Conservation (phyloP, 352 stramenopile species). For the Globisporangium abappressorium region DNA sequence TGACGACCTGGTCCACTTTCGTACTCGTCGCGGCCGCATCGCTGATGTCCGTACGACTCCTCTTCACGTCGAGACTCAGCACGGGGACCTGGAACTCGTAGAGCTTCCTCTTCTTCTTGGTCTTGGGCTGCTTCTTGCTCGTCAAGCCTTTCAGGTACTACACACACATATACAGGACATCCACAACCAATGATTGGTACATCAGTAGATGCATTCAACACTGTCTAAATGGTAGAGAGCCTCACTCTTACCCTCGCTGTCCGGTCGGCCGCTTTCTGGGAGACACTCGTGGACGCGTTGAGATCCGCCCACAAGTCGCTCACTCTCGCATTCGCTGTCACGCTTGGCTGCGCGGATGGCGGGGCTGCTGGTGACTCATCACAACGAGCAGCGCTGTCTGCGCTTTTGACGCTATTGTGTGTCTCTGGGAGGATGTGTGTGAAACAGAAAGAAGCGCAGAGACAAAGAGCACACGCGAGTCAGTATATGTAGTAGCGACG, state of each 20-base stretch:
- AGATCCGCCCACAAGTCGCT: constrained; percentile 64
- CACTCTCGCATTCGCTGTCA: constrained; percentile 33
- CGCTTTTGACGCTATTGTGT: constrained; percentile 12
- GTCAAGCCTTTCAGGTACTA: constrained; percentile 54
- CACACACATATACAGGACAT: neutral
- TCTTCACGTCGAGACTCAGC: constrained; percentile 66
- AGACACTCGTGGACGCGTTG: constrained; percentile 58
- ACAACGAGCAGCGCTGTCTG: neutral
- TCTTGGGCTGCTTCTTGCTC: constrained; percentile 43
- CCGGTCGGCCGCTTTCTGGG: constrained; percentile 36
- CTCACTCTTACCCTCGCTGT: constrained; percentile 38
- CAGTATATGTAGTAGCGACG: neutral
- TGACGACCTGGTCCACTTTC: constrained; percentile 63
- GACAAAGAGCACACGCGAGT: neutral
- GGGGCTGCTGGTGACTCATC: neutral
- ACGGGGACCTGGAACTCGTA: constrained; percentile 69
- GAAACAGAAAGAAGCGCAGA: neutral
- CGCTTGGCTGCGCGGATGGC: constrained; percentile 16
- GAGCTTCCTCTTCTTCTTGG: constrained; percentile 62
- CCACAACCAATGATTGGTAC: neutral
- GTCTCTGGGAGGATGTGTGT: neutral
- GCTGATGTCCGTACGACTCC: constrained; percentile 43
- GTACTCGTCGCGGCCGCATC: constrained; percentile 17
- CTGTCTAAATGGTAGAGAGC: neutral
- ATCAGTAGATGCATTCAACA: neutral